Evolutionary conservation across 768 basidiomycete genomes (phyloP), one percentile per base, ranked within the genome.

Genomic region (Albatrellus ellisii): DNA sequence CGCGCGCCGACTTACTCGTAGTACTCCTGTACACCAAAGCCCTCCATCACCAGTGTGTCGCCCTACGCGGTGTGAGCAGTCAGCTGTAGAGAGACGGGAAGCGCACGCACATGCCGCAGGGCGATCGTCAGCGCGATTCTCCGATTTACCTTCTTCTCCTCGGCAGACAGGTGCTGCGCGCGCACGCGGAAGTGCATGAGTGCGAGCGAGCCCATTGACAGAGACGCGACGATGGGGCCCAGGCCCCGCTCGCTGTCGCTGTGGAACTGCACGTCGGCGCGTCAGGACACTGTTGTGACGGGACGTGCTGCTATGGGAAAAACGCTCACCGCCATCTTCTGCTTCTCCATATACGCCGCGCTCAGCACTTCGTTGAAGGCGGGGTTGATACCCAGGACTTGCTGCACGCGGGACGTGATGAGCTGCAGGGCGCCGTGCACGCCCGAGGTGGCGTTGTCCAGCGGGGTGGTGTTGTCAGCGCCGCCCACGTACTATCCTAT

Each of bases 271-370:
- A 11, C 17, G 24, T 10, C 28, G 7, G 15, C 11, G 18, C 4
- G 24, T 31, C 34, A 4, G 17, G 9, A 11, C 22, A 6, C 15
- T 12, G 9, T n/a, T 33, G 17, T 10, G 25, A 32, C 35, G 24
- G 15, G 11, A 37, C 6, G 21, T 4, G n/a, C n/a, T 26, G 20
- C 26, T 11, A 12, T 2, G 58, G 72, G 18, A 28, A 25, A 45
- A n/a, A n/a, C n/a, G n/a, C 57, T 52, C 54, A 85, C 85, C 37
- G 82, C 72, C 85, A 89, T 89, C 55, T 70, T 81, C 57, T 88
- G 86, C 44, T 73, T 68, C 52, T 84, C 80, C 81, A 88, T 86
- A 52, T 89, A 89, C 1, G 82, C 85, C 35, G 79, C 82, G 45
- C 77, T 77, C 24, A 89, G 66, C 26, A 89, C 68, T 58, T 89